Evolutionary conservation across 495 filamentous ascomycete species (phyloP), one percentile per base, ranked within the genome.

Genomic region (Evernia prunastri): DNA sequence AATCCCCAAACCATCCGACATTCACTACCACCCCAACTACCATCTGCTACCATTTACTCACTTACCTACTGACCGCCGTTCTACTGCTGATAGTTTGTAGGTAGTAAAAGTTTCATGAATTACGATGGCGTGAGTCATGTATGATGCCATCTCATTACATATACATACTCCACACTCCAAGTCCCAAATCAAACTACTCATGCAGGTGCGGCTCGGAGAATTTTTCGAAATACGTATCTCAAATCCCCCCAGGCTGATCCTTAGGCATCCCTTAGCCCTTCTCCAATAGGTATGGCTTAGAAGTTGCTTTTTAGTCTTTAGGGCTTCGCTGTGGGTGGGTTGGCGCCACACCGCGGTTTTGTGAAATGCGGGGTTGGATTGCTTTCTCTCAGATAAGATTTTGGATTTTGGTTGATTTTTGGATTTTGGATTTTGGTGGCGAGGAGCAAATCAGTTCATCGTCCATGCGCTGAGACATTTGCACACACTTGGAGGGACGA

Each of bases 201-300:
- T 59, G 58, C 42, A 31, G 23, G 37, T 59, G 58, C 58, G 58
- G 58, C 13, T 59, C 58, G 58, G 58, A 43, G 58, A 59, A 59
- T 59, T 40, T n/a, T 33, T 58, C 35, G 18, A 40, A 39, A 18
- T n/a, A 35, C 56, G 35, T 58, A 7, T 36, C 3, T 37, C 11
- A 29, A 35, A 58, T 23, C 31, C 9, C 47, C 25, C 25, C 42
- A 43, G 42, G 42, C 42, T 43, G 42, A 20, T 43, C 4, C 42
- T 43, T 42, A 9, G 10, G 11, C 17, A 42, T 42, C 39, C 12
- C 17, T 42, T 42, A 42, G 39, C 39, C 39, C 17, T 15, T 51
- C n/a, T 25, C 31, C n/a, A n/a, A n/a, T 37, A n/a, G n/a, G n/a
- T n/a, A n/a, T n/a, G n/a, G n/a, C n/a, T n/a, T n/a, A n/a, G n/a